These are phyloP conservation scores for Cicer chorassanicum DNA, from an alignment of 306 rosid species.

Conservation along the genomic window DNA sequence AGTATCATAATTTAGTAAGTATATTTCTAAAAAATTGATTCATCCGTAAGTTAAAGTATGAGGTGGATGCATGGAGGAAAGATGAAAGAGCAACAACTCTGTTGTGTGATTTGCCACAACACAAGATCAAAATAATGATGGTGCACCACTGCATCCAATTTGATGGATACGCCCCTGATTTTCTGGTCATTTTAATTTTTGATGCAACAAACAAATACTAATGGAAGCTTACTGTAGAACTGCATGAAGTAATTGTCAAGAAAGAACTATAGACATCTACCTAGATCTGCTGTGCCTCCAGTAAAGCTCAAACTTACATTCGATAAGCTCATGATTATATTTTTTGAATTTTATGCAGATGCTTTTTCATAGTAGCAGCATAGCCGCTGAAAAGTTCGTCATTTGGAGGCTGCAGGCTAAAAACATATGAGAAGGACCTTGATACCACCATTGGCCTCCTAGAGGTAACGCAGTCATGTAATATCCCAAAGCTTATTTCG, in stretches of 20 bases:
- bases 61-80: neutral
- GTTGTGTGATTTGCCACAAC: neutral
- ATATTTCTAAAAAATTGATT: neutral
- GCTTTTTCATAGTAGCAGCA: conserved; percentile 44
- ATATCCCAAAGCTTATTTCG: conserved; percentile 64
- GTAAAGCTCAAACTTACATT: neutral
- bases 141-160: neutral
- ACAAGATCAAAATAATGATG: neutral
- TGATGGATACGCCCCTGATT: neutral
- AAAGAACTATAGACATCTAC: conserved; percentile 2
- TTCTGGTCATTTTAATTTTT: neutral
- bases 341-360: conserved; percentile 44
- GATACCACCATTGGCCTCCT: conserved; percentile 63
- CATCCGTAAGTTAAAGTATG: neutral
- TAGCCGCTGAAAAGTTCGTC: conserved; percentile 52
- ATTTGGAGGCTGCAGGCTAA: conserved; percentile 56
- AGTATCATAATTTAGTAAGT: neutral
- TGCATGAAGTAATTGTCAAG: neutral
- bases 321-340: neutral
- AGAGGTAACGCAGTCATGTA: conserved; percentile 53
- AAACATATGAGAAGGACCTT: conserved; percentile 69
- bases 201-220: conserved; percentile 4
- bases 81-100: neutral
- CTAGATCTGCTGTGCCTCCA: conserved; percentile 4
- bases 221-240: neutral